Conservation (phyloP, 2,329 filamentous ascomycete genomes). For the Coniochaeta sp. region DNA sequence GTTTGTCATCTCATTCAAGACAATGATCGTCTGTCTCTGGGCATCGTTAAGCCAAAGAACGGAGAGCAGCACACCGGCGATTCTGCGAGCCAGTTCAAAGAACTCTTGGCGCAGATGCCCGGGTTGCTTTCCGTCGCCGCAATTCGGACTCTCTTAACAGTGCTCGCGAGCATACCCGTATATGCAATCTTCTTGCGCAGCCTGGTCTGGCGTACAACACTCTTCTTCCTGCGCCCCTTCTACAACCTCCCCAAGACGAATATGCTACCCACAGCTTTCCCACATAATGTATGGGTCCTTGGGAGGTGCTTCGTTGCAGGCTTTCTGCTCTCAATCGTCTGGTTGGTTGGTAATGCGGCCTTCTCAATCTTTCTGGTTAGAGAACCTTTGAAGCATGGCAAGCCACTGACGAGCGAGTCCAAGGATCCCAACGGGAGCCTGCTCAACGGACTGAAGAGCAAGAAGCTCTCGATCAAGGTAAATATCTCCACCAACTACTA, state of each 20-base stretch:
- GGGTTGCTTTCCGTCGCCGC: conserved; percentile 8
- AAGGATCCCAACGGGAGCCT: conserved; percentile 90
- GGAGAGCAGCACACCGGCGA: conserved; percentile 9
- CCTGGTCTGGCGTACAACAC: conserved; percentile 59
- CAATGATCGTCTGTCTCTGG: conserved; percentile 57
- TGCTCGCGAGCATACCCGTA: conserved; percentile 41
- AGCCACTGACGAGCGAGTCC: conserved; percentile 74
- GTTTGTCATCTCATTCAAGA: conserved; percentile 63
- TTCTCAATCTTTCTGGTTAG: conserved; percentile 77
- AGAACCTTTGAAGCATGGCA: conserved; percentile 75
- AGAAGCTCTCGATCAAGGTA: conserved; percentile 69
- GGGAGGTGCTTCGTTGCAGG: conserved; percentile 53
- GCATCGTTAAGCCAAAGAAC: conserved; percentile 21
- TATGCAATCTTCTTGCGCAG: conserved; percentile 58
- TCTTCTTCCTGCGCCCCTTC: conserved; percentile 63
- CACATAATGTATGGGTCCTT: conserved; percentile 48
- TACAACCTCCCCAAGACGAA: conserved; percentile 69
- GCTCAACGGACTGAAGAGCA: conserved; percentile 73
- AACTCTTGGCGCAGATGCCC: conserved; percentile 19
- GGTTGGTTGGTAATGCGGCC: conserved; percentile 68
- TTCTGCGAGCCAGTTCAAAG: conserved; percentile 23
- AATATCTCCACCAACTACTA: conserved; percentile 11
- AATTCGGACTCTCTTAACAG: conserved; percentile 31
- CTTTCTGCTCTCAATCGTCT: conserved; percentile 60
- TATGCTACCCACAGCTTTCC: conserved; percentile 51